Conservation (phyloP, 140 eudicot genomes). For the Flaveria floridana region DNA sequence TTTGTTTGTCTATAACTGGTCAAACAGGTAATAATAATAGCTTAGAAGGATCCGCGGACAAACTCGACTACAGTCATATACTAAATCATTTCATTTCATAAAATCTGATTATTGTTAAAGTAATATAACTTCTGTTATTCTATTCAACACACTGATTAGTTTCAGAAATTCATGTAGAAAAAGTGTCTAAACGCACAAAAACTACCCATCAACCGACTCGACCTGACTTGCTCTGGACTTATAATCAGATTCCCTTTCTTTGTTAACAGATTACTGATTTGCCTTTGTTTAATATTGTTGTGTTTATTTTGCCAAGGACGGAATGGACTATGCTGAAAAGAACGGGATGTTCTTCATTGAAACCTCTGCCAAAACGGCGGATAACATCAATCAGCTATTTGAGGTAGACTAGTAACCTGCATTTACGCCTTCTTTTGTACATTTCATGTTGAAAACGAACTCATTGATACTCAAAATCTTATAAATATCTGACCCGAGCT, state of each 20-base stretch:
- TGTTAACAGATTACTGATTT: slow-evolving; percentile 5
- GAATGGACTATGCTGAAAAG: slow-evolving; percentile 79
- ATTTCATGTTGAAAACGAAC: neutral
- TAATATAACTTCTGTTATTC: neutral
- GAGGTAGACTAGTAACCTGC: slow-evolving; percentile 54
- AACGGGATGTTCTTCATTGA: slow-evolving; percentile 97
- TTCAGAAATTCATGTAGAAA: neutral
- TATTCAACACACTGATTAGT: neutral
- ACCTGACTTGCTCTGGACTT: neutral
- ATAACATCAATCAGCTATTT: slow-evolving; percentile 94
- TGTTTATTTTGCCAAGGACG: slow-evolving; percentile 56
- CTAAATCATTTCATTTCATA: neutral
- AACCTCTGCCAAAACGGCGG: slow-evolving; percentile 99
- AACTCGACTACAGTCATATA: neutral
- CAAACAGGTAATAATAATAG: neutral
- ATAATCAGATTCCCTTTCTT: neutral
- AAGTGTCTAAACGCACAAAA: neutral
- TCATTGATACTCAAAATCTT: neutral
- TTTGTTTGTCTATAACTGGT: neutral
- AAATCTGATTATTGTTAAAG: neutral
- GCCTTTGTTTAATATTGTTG: slow-evolving; percentile 12
- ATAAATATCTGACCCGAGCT: neutral
- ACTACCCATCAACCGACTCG: neutral
- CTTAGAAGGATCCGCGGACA: neutral
- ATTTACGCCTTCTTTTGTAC: slow-evolving; percentile 1